Conservation (phyloP, 345 rosid genomes). For the Adansonia digitata region DNA sequence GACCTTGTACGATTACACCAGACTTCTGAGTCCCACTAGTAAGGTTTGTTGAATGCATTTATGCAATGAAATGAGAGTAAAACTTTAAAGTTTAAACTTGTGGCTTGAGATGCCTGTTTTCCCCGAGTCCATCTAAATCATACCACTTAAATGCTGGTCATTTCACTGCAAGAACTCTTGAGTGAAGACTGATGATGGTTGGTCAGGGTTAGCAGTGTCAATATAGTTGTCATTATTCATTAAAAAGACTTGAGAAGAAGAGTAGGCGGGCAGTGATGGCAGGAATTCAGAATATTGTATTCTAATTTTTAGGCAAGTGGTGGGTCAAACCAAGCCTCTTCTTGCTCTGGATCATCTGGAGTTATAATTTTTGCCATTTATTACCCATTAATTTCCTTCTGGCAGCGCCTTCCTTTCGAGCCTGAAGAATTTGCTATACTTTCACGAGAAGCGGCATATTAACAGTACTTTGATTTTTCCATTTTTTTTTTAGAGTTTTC, state of each 20-base stretch:
- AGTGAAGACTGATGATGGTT: too few relatives aligned
- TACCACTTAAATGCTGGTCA: not conserved
- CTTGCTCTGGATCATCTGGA: too few relatives aligned
- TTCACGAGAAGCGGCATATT: not conserved
- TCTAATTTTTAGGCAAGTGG: not conserved
- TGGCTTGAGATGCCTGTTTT: not conserved
- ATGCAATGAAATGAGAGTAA: not conserved
- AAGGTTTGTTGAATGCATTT: slow-evolving; percentile 9
- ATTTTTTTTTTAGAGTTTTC: too few relatives aligned
- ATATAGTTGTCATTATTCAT: not conserved
- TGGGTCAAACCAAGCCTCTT: not conserved
- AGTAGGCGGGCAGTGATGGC: not conserved
- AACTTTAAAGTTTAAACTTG: too few relatives aligned
- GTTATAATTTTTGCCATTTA: not conserved
- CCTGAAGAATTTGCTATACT: not conserved
- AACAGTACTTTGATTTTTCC: not conserved
- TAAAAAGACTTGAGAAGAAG: not conserved
- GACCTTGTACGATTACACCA: not conserved
- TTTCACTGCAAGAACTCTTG: not conserved
- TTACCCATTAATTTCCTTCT: not conserved
- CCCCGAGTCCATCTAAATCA: too few relatives aligned
- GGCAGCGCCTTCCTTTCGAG: too few relatives aligned
- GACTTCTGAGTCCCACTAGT: slow-evolving; percentile 8
- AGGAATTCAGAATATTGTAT: not conserved
- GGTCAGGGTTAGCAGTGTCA: not conserved